phyloP scores from a whole-genome alignment of 2,329 filamentous ascomycete species.

The Fusarium decemcellulare region DNA sequence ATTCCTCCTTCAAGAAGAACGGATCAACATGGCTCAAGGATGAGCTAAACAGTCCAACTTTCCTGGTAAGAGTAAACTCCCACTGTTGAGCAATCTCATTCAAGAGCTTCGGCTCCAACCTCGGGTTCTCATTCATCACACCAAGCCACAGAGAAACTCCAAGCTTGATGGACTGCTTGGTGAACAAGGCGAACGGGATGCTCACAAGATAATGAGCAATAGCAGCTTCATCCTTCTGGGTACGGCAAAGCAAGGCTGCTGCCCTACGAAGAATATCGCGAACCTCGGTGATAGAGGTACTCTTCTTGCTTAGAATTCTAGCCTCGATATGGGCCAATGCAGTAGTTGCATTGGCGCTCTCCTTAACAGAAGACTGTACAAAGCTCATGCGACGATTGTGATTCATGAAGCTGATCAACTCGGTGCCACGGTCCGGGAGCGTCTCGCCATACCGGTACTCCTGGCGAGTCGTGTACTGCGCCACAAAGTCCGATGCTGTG shows the following conservation, averaged over 20 bases:
- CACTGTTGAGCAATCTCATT: slow-evolving; percentile 91
- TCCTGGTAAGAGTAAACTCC: slow-evolving; percentile 85
- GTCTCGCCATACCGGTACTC: slow-evolving; percentile 92
- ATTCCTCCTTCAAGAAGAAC: slow-evolving; percentile 92
- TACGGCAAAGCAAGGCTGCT: slow-evolving; percentile 87
- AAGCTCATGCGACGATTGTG: slow-evolving; percentile 67
- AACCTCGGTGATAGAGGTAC: slow-evolving; percentile 80
- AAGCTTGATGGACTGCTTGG: slow-evolving; percentile 94
- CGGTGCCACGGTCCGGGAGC: slow-evolving; percentile 76
- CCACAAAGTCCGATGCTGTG: slow-evolving; percentile 94
- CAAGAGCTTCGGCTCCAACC: slow-evolving; percentile 87
- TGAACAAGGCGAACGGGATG: slow-evolving; percentile 94
- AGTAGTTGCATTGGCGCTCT: slow-evolving; percentile 72
- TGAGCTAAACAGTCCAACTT: slow-evolving; percentile 85
- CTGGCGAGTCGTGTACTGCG: slow-evolving; percentile 96
- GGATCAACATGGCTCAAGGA: slow-evolving; percentile 84
- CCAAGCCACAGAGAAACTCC: slow-evolving; percentile 97
- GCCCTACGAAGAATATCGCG: slow-evolving; percentile 87
- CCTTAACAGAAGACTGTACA: slow-evolving; percentile 64
- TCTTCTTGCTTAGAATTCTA: slow-evolving; percentile 77
- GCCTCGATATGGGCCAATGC: slow-evolving; percentile 81
- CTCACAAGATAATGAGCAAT: slow-evolving; percentile 90
- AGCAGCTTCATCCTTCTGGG: slow-evolving; percentile 79
- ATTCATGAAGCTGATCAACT: slow-evolving; percentile 74
- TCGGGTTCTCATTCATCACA: slow-evolving; percentile 95